These are phyloP conservation scores for Sugiyamaella xylanicola DNA, from an alignment of 1,139 yeast species.

Conservation along the genomic window DNA sequence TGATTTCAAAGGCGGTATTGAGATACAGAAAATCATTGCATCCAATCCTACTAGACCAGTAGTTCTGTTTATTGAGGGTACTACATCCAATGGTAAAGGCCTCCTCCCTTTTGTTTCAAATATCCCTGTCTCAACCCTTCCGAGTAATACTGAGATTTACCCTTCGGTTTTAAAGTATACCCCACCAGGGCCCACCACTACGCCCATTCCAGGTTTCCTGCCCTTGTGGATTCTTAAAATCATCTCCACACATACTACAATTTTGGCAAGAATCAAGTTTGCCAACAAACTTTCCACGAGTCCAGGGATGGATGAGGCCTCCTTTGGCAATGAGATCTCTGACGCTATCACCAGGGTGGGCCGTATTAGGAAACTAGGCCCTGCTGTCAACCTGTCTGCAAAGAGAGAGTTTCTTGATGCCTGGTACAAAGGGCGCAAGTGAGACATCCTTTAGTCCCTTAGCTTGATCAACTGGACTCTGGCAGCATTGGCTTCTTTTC, in stretches of 20 bases:
- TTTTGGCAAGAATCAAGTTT: slow-evolving; percentile 34
- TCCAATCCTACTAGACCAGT: slow-evolving; percentile 26
- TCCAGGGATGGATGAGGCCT: slow-evolving; percentile 22
- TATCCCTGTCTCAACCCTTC: slow-evolving; percentile 22
- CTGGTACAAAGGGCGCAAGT: slow-evolving; percentile 32
- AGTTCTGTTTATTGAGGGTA: slow-evolving; percentile 45
- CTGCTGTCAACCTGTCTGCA: slow-evolving; percentile 35
- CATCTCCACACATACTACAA: slow-evolving; percentile 25
- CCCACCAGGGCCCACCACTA: slow-evolving; percentile 34
- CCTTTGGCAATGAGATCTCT: slow-evolving; percentile 27
- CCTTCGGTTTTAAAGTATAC: slow-evolving; percentile 41
- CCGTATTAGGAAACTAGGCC: slow-evolving; percentile 41
- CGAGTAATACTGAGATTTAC: slow-evolving; percentile 28
- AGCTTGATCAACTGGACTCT: no score
- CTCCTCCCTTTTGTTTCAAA: slow-evolving; percentile 37
- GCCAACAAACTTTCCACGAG: slow-evolving; percentile 29
- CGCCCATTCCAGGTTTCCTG: slow-evolving; percentile 34
- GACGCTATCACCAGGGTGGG: slow-evolving; percentile 40
- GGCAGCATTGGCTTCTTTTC: no score
- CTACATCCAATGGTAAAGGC: slow-evolving; percentile 48
- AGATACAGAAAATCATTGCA: slow-evolving; percentile 11
- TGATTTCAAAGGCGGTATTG: slow-evolving; percentile 12
- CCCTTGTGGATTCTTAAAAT: slow-evolving; percentile 29
- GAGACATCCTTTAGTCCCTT: no score
- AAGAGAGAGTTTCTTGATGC: slow-evolving; percentile 39